Evolutionary conservation across 2,329 filamentous ascomycete species (phyloP), one percentile per base, ranked within the genome.

Genomic region (Pyrenophora graminea): DNA sequence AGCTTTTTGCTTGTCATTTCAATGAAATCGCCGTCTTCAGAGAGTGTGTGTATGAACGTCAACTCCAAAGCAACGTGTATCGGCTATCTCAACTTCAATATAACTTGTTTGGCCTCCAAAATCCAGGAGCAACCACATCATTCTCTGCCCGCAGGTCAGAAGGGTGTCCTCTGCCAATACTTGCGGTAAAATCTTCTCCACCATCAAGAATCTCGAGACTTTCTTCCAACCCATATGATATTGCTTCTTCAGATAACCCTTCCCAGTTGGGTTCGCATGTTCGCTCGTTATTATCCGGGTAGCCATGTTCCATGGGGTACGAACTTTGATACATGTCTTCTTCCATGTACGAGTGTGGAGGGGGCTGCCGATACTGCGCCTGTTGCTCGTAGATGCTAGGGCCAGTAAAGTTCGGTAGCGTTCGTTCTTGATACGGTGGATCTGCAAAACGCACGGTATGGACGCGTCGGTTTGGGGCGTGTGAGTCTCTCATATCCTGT

Each of bases 101-200:
- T 51, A 79, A 52, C 47, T 58, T 74, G 56, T 79, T 70, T 10
- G 76, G 76, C 58, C 70, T 73, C 77, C 77, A 79, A 61, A 79
- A 79, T 4, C 71, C 66, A 8, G 55, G 41, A 9, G 61, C 62
- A 41, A 72, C 61, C 2, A 61, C 51, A 8, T 42, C 45, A 40
- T 33, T 55, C 18, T 51, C 50, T 32, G 23, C 45, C 40, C 38
- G 27, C 10, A 13, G 27, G 4, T 30, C 10, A 12, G 27, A 4
- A 1, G 27, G 9, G 27, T 30, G 10, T 30, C 27, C 27, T 30
- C 7, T 30, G 7, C 10, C 27, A 30, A 30, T 30, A 13, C 7
- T 9, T 10, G 30, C 39, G n/a, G 34, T 23, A 38, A 17, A 45
- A 8, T 23, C 18, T 13, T 47, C 38, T 2, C 21, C 40, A 9